Evolutionary conservation across 2,329 filamentous ascomycete genomes (phyloP), one percentile per base, ranked within the genome.

Genomic region (Talaromyces sp.): DNA sequence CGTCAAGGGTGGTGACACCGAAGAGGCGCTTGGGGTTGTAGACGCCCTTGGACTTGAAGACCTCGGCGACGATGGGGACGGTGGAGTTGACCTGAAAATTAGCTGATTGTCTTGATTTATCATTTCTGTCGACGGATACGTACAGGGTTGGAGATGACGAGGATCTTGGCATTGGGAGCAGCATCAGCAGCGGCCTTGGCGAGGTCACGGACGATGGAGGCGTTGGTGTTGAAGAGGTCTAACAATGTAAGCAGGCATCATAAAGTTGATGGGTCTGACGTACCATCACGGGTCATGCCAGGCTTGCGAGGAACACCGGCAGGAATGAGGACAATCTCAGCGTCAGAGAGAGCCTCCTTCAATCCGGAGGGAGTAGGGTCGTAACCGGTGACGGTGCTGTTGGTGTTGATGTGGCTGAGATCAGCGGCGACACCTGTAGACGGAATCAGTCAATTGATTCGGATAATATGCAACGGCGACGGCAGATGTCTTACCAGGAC

Each of bases 141-240:
- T 82, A 88, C 93, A 69, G 95, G 95, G 89, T 99, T 99, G 82
- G 93, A 88, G 84, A 99, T 99, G 86, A 99, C 88, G 79, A 98
- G 89, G 81, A 98, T 86, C 84, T 96, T 96, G 82, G 95, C 95
- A 70, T 97, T 86, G 76, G 95, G 95, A 78, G 90, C 87, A 73
- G 91, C 87, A 76, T 96, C 89, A 76, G 95, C 95, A 77, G 88
- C 89, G 75, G 93, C 93, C 88, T 97, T 96, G 84, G 94, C 93
- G 72, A 99, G 89, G 83, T 98, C 95, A 78, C 94, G 93, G 80
- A 99, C 95, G 81, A 99, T 99, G 80, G 92, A 96, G 82, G 95
- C 95, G 83, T 99, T 99, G 87, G 94, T 99, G 89, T 98, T 98
- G 93, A 99, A 99, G 71, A 99, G 90, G 81, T 99, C 94, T 88